Evolutionary conservation across 371 early-diverging fungal genomes (phyloP).

Genomic region (Lichtheimia ornata): DNA sequence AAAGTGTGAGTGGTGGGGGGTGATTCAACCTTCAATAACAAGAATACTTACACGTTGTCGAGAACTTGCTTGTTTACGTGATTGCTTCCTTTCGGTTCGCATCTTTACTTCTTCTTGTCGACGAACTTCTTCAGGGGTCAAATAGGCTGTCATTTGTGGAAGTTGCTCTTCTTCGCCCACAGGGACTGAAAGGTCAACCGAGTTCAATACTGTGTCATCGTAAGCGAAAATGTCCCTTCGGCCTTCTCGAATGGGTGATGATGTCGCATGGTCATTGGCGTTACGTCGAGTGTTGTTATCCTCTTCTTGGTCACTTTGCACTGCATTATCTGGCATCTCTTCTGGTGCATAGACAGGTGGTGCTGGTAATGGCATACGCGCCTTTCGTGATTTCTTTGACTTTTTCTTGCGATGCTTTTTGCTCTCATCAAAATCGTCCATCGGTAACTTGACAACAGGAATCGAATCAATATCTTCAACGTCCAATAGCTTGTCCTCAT

Average conservation of each 20-base stretch:
- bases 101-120: constrained; percentile 56
- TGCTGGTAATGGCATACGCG: constrained; percentile 27
- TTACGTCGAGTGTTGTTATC: constrained; percentile 11
- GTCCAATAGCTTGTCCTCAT: constrained; percentile 20
- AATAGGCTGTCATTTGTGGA: constrained; percentile 61
- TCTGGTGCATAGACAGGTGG: constrained; percentile 63
- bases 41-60: no score
- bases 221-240: constrained; percentile 46
- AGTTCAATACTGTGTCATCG: constrained; percentile 42
- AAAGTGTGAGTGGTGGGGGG: not conserved
- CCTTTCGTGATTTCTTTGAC: constrained; percentile 28
- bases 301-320: constrained; percentile 42
- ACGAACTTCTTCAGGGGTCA: constrained; percentile 64
- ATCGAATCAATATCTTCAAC: constrained; percentile 77
- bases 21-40: no score
- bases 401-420: constrained; percentile 23
- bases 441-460: constrained; percentile 75
- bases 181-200: constrained; percentile 64
- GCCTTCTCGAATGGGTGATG: constrained; percentile 26
- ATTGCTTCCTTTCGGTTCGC: constrained; percentile 40
- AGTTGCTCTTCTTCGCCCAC: constrained; percentile 63
- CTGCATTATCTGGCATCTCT: constrained; percentile 71
- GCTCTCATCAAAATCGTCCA: constrained; percentile 54
- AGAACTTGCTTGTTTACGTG: constrained; percentile 12
- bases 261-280: not conserved